Evolutionary conservation across 2,329 filamentous ascomycete genomes (phyloP), one percentile per base, ranked within the genome.

Genomic region (Sporothrix humicola): DNA sequence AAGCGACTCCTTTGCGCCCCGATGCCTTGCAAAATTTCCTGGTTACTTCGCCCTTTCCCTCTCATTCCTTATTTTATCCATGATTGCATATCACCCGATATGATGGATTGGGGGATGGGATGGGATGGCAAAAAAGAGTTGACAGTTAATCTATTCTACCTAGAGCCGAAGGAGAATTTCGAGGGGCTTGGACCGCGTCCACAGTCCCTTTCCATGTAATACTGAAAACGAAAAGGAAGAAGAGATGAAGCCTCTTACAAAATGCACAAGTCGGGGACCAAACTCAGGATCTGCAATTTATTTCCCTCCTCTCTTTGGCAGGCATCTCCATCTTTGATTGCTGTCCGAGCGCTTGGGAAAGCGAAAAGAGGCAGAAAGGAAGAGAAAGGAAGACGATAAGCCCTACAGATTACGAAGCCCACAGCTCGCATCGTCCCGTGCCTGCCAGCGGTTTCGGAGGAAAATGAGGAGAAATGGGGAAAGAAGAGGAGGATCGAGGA

Each of bases 341-440:
- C 54, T 59, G 69, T 59, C 37, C 52, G n/a, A 56, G 37, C 52
- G 58, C 68, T 50, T 44, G 66, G 48, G 48, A 68, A 13, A 44
- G 59, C 23, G 23, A 26, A 3, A 26, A 20, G 50, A n/a, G n/a
- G 17, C 50, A 9, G 50, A 54, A 54, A 26, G 1, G 23, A 3
- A 26, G 23, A 26, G 23, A 26, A 26, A 26, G 23, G 23, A 26
- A 26, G 23, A 26, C 31, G 31, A 37, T 37, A 37, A 54, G n/a
- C 68, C 65, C 48, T 69, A 13, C 12, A 17, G n/a, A 54, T 37
- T 37, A 37, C 31, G 31, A 37, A 37, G 31, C 31, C 31, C 7
- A 5, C 4, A 37, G 31, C 52, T 37, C 46, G 42, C 42, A 10
- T 66, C 61, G 15, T 66, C 42, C 61, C 61, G 61, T 44, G 3